Conservation (phyloP, 257 asterid genomes). For the Solanum virginianum region DNA sequence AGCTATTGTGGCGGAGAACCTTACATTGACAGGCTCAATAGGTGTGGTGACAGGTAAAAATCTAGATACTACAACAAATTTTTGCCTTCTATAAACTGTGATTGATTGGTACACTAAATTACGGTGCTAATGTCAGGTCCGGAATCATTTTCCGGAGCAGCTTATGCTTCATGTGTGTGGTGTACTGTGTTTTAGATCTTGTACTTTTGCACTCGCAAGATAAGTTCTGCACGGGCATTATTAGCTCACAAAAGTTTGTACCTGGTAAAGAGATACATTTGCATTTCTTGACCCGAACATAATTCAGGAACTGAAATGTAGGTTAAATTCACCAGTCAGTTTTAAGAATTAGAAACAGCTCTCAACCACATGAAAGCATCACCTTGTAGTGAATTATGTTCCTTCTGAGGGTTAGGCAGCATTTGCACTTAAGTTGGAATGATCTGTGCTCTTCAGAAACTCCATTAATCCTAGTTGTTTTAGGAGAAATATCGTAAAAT, state of each 20-base stretch:
- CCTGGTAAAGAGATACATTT: neutral
- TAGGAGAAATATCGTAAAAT: neutral
- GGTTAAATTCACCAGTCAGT: neutral
- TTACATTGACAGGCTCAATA: slow-evolving; percentile 90
- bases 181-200: neutral
- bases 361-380: neutral
- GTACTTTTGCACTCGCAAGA: neutral
- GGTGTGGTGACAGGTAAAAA: slow-evolving; percentile 92
- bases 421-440: neutral
- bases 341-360: neutral
- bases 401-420: too few relatives aligned
- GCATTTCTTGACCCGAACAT: neutral
- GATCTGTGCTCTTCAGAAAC: neutral
- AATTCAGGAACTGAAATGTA: neutral
- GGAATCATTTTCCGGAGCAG: neutral
- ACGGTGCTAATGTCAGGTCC: neutral
- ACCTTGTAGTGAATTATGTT: neutral
- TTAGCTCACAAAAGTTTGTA: neutral
- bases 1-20: slow-evolving; percentile 81
- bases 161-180: neutral
- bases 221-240: neutral
- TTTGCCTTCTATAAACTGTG: neutral
- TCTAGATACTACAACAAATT: neutral
- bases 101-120: neutral
- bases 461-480: neutral